These are phyloP conservation scores for Hypoxylon rickii DNA, from an alignment of 495 filamentous ascomycete species.

Conservation along the genomic window DNA sequence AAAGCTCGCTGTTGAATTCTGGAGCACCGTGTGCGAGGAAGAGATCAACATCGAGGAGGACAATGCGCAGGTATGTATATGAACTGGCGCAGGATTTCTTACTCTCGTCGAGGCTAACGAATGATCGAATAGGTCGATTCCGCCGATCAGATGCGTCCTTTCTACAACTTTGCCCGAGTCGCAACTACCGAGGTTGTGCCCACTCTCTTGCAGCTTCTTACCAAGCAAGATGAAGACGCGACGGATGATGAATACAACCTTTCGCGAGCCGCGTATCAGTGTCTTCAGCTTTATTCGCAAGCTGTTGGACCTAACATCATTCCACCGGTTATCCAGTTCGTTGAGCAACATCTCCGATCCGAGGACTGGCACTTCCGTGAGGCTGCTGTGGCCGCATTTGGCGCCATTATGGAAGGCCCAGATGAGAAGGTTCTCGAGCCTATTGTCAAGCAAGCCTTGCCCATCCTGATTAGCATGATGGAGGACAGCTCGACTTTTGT, in stretches of 20 bases:
- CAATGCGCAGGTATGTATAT: conserved; percentile 74
- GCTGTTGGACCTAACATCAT: conserved; percentile 83
- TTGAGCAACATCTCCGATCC: conserved; percentile 84
- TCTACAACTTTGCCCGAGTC: conserved; percentile 89
- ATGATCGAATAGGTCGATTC: conserved; percentile 63
- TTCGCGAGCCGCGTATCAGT: conserved; percentile 93
- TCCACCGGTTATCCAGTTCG: conserved; percentile 80
- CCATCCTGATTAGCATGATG: conserved; percentile 94
- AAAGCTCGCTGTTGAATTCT: conserved; percentile 98
- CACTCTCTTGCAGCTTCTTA: conserved; percentile 83
- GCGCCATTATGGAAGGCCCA: conserved; percentile 97
- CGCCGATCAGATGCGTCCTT: conserved; percentile 76
- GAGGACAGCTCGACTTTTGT: conserved; percentile 85
- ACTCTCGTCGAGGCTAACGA: conserved; percentile 24
- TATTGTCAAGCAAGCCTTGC: conserved; percentile 90
- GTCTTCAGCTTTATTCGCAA: conserved; percentile 91
- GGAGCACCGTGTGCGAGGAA: conserved; percentile 99
- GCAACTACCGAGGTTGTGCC: conserved; percentile 92
- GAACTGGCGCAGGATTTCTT: background rate
- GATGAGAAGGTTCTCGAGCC: conserved; percentile 86
- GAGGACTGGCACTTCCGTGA: conserved; percentile 94
- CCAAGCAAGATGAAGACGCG: conserved; percentile 97
- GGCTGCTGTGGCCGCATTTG: conserved; percentile 96
- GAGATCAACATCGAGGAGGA: conserved; percentile 97
- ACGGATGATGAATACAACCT: conserved; percentile 96